Evolutionary conservation across 805 yeast species (phyloP).

Genomic region (Metschnikowia cubensis): DNA sequence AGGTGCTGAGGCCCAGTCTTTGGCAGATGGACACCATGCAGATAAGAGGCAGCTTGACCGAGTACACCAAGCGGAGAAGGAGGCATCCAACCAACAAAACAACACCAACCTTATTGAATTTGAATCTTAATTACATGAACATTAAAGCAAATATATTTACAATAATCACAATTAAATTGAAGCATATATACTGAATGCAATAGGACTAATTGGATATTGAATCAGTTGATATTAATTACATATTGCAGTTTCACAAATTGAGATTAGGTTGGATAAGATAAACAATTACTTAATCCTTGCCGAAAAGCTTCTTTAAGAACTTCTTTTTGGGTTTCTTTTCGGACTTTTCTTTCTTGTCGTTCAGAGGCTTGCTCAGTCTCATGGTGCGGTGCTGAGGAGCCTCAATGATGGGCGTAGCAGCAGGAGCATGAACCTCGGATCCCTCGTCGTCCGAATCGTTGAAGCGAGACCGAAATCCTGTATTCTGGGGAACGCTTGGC

Average conservation of each 20-base stretch:
- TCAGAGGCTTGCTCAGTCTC: slow-evolving; percentile 11
- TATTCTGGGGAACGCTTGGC: slow-evolving; percentile 9
- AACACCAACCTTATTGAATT: slow-evolving; percentile 41
- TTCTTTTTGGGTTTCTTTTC: slow-evolving; percentile 29
- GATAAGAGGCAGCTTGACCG: slow-evolving; percentile 16
- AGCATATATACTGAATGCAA: too few relatives aligned
- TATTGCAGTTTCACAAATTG: too few relatives aligned
- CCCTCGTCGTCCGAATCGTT: slow-evolving; percentile 29
- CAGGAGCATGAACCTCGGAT: background rate
- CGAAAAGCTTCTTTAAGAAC: slow-evolving; percentile 39
- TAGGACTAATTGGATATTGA: too few relatives aligned
- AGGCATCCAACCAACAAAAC: slow-evolving; percentile 6
- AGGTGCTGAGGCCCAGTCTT: slow-evolving; percentile 46
- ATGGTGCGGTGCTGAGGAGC: slow-evolving; percentile 11
- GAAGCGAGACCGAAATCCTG: slow-evolving; percentile 25
- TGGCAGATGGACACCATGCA: slow-evolving; percentile 23
- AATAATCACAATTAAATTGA: too few relatives aligned
- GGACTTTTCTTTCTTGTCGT: slow-evolving; percentile 7
- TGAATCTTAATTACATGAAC: slow-evolving; percentile 24
- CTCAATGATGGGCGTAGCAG: slow-evolving; percentile 5
- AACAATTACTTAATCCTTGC: slow-evolving; percentile 17
- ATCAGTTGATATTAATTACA: too few relatives aligned
- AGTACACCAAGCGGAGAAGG: slow-evolving; percentile 25
- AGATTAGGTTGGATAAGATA: background rate
- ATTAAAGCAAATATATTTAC: background rate